Percentiles rank a stretch among this genome's conserved stretches.
Conservation (phyloP, 345 rosid genomes). For the Brassica incana region DNA sequence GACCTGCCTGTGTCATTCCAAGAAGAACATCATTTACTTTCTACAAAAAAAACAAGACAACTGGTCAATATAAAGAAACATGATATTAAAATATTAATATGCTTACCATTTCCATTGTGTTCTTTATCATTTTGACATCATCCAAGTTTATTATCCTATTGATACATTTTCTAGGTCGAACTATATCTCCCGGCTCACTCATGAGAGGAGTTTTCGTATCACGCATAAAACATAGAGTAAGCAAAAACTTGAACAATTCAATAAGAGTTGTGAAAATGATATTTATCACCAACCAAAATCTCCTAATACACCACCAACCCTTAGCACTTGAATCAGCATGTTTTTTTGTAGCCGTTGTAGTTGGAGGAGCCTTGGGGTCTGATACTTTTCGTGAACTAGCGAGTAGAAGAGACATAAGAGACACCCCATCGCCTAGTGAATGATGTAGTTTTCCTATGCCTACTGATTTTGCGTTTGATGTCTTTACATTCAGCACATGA, state of each 20-base stretch:
- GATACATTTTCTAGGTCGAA: constrained; percentile 38
- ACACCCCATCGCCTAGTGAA: constrained; percentile 55
- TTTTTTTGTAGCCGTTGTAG: constrained; percentile 38
- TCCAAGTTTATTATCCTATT: constrained; percentile 48
- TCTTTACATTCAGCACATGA: constrained; percentile 62
- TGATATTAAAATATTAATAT: not conserved
- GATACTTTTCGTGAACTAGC: constrained; percentile 53
- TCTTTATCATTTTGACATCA: constrained; percentile 53
- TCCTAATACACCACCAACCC: constrained; percentile 38
- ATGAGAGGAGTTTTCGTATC: constrained; percentile 53
- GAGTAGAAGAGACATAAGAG: constrained; percentile 58
- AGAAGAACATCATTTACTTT: constrained; percentile 66
- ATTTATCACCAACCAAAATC: constrained; percentile 42
- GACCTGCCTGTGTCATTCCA: constrained; percentile 66
- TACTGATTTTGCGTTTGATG: constrained; percentile 58
- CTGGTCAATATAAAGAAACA: not conserved
- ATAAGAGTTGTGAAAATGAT: constrained; percentile 47
- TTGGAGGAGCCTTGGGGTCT: constrained; percentile 59
- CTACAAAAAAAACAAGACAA: constrained; percentile 37
- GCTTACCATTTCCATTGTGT: constrained; percentile 25
- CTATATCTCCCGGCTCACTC: not conserved
- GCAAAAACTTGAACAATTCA: constrained; percentile 41
- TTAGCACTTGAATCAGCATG: not conserved
- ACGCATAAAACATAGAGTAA: constrained; percentile 42
- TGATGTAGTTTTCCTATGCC: constrained; percentile 51